These are phyloP conservation scores for Xylaria sp. DNA, from an alignment of 2,329 filamentous ascomycete species.

Conservation along the genomic window DNA sequence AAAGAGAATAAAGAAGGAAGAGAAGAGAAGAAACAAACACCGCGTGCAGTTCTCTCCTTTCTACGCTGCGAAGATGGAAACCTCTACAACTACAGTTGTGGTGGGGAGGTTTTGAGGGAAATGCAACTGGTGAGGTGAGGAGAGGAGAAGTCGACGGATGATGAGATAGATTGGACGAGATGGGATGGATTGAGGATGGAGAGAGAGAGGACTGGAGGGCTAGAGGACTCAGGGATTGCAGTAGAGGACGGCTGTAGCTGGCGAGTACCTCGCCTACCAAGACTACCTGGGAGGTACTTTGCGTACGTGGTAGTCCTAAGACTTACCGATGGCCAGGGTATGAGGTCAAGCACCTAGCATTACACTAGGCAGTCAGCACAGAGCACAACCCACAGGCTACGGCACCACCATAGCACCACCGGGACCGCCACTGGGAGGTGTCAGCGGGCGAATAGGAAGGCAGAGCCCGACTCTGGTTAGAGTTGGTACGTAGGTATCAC, in stretches of 20 bases:
- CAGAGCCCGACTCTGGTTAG: constrained; percentile 28
- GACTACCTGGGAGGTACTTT: neutral
- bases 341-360: constrained; percentile 16
- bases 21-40: constrained; percentile 43
- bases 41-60: constrained; percentile 42
- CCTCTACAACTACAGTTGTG: constrained; percentile 43
- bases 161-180: constrained; percentile 38
- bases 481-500: constrained; percentile 28
- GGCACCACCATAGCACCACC: constrained; percentile 5
- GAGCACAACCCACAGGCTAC: constrained; percentile 20
- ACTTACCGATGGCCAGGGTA: constrained; percentile 1
- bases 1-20: constrained; percentile 43
- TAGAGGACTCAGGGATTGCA: neutral
- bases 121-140: constrained; percentile 44
- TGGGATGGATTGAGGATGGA: constrained; percentile 41
- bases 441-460: constrained; percentile 27
- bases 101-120: constrained; percentile 41
- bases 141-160: constrained; percentile 38
- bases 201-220: constrained; percentile 35
- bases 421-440: constrained; percentile 15
- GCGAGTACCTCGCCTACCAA: neutral
- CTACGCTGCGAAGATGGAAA: constrained; percentile 39
- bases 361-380: constrained; percentile 29
- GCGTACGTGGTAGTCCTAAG: neutral
- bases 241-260: constrained; percentile 17